These are phyloP conservation scores for Phytophthora uliginosa DNA, from an alignment of 352 stramenopile genomes.

Conservation along the genomic window DNA sequence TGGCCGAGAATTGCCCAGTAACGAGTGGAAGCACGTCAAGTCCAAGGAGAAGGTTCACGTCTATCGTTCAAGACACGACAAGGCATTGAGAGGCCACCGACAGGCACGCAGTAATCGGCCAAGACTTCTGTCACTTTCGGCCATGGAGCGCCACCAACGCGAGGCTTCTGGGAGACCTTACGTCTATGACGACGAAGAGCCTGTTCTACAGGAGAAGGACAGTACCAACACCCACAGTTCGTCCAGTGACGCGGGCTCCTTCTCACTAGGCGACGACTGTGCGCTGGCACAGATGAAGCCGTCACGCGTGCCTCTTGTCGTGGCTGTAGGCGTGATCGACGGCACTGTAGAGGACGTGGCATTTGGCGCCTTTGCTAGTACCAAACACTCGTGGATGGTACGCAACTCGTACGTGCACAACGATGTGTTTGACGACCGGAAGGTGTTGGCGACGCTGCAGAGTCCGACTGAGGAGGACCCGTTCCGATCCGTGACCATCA, in stretches of 20 bases:
- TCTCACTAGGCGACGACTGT: slow-evolving; percentile 33
- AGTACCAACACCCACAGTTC: slow-evolving; percentile 45
- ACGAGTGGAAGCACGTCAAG: slow-evolving; percentile 69
- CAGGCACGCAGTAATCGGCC: no score
- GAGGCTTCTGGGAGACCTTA: slow-evolving; percentile 30
- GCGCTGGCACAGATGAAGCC: slow-evolving; percentile 36
- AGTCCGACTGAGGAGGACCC: slow-evolving; percentile 44
- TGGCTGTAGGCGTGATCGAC: slow-evolving; percentile 42
- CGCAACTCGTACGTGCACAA: slow-evolving; percentile 49
- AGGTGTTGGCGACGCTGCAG: slow-evolving; percentile 47
- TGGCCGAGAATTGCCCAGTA: slow-evolving; percentile 38
- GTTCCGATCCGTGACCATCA: slow-evolving; percentile 52
- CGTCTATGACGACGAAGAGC: slow-evolving; percentile 30
- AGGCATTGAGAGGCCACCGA: no score
- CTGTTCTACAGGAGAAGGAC: slow-evolving; percentile 18
- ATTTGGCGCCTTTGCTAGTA: slow-evolving; percentile 43
- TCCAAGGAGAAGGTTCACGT: slow-evolving; percentile 64
- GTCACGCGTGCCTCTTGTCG: slow-evolving; percentile 36
- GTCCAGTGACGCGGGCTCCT: slow-evolving; percentile 40
- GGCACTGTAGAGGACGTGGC: slow-evolving; percentile 50
- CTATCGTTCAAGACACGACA: slow-evolving; percentile 57
- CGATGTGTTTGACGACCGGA: slow-evolving; percentile 44
- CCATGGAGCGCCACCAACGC: slow-evolving; percentile 40
- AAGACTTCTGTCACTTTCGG: slow-evolving; percentile 53
- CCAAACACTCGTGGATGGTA: slow-evolving; percentile 27